phyloP scores from a whole-genome alignment of 2,329 filamentous ascomycete species.

The Decorospora gaudefroyi region DNA sequence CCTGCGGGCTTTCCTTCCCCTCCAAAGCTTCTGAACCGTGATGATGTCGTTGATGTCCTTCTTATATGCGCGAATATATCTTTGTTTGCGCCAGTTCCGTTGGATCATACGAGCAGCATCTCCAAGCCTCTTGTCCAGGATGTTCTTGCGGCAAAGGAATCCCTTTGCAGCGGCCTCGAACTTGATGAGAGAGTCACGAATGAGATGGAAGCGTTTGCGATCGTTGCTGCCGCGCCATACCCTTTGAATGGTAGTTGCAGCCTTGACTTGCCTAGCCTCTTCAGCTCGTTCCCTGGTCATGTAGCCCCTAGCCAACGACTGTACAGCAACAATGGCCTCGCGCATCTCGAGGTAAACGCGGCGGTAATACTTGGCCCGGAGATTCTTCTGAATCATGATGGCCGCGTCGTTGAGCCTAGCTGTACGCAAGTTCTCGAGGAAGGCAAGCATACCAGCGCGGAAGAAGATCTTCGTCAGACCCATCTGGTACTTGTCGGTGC shows the following conservation, averaged over 20 bases:
- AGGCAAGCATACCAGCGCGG: slow-evolving; percentile 97
- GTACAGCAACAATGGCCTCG: slow-evolving; percentile 76
- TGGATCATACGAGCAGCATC: slow-evolving; percentile 92
- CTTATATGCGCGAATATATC: slow-evolving; percentile 78
- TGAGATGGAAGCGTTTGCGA: slow-evolving; percentile 74
- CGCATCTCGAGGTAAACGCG: slow-evolving; percentile 87
- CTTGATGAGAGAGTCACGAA: slow-evolving; percentile 81
- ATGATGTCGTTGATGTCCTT: slow-evolving; percentile 87
- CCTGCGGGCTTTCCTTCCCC: slow-evolving; percentile 77
- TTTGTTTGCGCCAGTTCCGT: slow-evolving; percentile 81
- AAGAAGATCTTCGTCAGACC: slow-evolving; percentile 99
- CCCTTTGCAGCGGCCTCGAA: slow-evolving; percentile 92
- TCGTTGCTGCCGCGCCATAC: slow-evolving; percentile 94
- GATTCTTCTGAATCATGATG: slow-evolving; percentile 98
- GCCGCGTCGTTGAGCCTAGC: slow-evolving; percentile 89
- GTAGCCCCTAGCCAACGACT: slow-evolving; percentile 77
- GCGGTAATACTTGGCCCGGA: slow-evolving; percentile 93
- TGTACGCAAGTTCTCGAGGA: slow-evolving; percentile 91
- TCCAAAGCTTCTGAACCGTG: slow-evolving; percentile 90
- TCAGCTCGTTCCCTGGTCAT: slow-evolving; percentile 77
- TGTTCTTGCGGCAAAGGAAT: slow-evolving; percentile 84
- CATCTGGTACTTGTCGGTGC: slow-evolving; percentile 93
- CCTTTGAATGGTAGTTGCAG: slow-evolving; percentile 91
- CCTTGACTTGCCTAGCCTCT: slow-evolving; percentile 79
- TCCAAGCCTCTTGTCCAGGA: slow-evolving; percentile 90